These are phyloP conservation scores for Penicillium ochrochloron DNA, from an alignment of 495 filamentous ascomycete species.

Conservation along the genomic window DNA sequence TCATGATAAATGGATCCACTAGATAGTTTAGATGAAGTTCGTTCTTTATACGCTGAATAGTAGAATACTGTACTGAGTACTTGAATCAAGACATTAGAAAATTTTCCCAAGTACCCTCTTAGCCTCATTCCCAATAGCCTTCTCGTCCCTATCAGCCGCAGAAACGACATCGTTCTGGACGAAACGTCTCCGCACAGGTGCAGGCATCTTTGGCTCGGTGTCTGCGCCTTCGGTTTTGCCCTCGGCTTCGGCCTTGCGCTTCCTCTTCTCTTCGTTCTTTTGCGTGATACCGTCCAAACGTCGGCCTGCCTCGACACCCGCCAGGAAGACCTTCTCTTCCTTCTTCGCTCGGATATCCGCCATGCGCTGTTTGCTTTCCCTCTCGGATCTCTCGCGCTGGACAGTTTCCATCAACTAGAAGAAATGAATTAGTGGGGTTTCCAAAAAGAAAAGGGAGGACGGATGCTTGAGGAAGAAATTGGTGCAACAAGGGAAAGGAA, in stretches of 20 bases:
- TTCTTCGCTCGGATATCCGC: conserved; percentile 78
- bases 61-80: neutral
- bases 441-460: neutral
- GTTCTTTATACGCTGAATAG: conserved; percentile 1
- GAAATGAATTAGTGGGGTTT: neutral
- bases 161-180: conserved; percentile 68
- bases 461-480: too few relatives aligned
- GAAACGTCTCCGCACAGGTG: conserved; percentile 63
- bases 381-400: conserved; percentile 77
- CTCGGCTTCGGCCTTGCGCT: conserved; percentile 34
- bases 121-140: conserved; percentile 65
- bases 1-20: neutral
- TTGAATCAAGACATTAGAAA: conserved; percentile 50
- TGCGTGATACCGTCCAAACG: conserved; percentile 71
- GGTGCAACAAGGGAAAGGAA: neutral
- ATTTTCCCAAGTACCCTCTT: conserved; percentile 82
- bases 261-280: conserved; percentile 66
- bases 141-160: conserved; percentile 43
- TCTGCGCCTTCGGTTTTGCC: conserved; percentile 21
- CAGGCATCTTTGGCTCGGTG: conserved; percentile 27
- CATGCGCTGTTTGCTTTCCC: conserved; percentile 76
- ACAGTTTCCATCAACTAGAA: conserved; percentile 62
- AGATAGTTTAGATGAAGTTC: neutral
- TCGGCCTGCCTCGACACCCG: conserved; percentile 82
- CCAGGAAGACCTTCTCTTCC: conserved; percentile 83